phyloP scores from a whole-genome alignment of 371 early-diverging fungal genomes.

The Homolaphlyctis polyrhiza region DNA sequence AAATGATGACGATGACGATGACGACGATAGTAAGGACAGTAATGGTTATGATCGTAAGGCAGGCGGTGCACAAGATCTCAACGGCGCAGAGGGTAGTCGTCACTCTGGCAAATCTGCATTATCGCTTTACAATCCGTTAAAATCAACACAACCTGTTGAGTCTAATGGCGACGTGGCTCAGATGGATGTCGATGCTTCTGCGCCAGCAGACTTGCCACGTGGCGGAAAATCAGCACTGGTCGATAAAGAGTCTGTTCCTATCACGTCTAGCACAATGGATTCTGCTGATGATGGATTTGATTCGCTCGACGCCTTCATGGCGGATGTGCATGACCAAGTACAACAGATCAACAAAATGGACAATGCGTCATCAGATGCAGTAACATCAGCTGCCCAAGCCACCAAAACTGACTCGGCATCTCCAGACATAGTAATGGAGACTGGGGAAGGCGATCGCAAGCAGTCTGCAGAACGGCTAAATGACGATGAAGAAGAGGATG shows the following conservation, averaged over 20 bases:
- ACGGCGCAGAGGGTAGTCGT: not conserved
- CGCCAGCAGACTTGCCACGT: not conserved
- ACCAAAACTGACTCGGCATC: not conserved
- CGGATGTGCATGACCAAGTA: constrained; percentile 71
- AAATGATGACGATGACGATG: not conserved
- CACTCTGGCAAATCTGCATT: not conserved
- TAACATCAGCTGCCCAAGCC: not conserved
- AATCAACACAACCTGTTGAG: not conserved
- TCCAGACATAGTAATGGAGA: not conserved
- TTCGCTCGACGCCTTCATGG: constrained; percentile 81
- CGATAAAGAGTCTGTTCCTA: constrained; percentile 7
- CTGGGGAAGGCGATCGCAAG: not conserved
- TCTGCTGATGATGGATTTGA: constrained; percentile 45
- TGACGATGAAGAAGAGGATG: constrained; percentile 39
- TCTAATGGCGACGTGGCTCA: constrained; percentile 7
- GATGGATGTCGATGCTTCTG: constrained; percentile 1
- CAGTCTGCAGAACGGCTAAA: too few relatives aligned
- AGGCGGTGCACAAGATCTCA: not conserved
- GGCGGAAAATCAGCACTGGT: constrained; percentile 2
- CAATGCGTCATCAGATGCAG: constrained; percentile 11
- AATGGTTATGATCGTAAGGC: not conserved
- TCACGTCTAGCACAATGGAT: constrained; percentile 8
- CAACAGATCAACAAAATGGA: constrained; percentile 54
- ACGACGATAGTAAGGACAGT: not conserved
- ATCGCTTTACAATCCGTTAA: not conserved